A percentile compares a stretch with the other conserved stretches of the same genome.
phyloP scores from a whole-genome alignment of 495 filamentous ascomycete genomes.

The Aspergillus ostianus region DNA sequence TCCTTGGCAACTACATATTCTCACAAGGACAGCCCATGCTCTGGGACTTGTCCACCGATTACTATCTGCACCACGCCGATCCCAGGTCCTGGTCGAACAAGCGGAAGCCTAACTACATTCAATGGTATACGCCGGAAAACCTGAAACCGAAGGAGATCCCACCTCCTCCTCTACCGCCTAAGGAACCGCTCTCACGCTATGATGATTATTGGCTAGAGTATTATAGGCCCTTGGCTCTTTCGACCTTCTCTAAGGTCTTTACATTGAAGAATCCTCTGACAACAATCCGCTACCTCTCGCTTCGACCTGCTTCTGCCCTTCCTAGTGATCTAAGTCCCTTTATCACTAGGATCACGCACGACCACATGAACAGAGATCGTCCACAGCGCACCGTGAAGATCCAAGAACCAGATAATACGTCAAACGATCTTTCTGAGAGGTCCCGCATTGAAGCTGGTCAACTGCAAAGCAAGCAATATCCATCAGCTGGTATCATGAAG shows the following conservation, averaged over 20 bases:
- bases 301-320: slow-evolving; percentile 65
- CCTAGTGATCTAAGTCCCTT: slow-evolving; percentile 82
- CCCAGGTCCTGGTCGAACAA: slow-evolving; percentile 70
- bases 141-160: slow-evolving; percentile 61
- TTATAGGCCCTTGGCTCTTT: slow-evolving; percentile 82
- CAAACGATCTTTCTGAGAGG: slow-evolving; percentile 12
- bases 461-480: slow-evolving; percentile 13
- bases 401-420: slow-evolving; percentile 36
- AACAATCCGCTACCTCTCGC: slow-evolving; percentile 74
- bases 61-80: slow-evolving; percentile 91
- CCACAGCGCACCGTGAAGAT: slow-evolving; percentile 44
- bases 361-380: slow-evolving; percentile 39
- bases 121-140: slow-evolving; percentile 82
- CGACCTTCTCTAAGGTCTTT: slow-evolving; percentile 85
- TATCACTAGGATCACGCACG: slow-evolving; percentile 60
- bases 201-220: slow-evolving; percentile 99
- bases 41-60: slow-evolving; percentile 94
- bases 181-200: slow-evolving; percentile 63
- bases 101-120: slow-evolving; percentile 66
- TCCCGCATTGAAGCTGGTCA: slow-evolving; percentile 9
- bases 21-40: slow-evolving; percentile 90
- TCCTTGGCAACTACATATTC: slow-evolving; percentile 95
- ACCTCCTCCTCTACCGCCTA: slow-evolving; percentile 43
- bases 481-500: slow-evolving; percentile 47
- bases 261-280: slow-evolving; percentile 81